A percentile compares a stretch with the other conserved stretches of the same genome.
phyloP scores from a whole-genome alignment of 768 basidiomycete species.

The Roridomyces roridus region DNA sequence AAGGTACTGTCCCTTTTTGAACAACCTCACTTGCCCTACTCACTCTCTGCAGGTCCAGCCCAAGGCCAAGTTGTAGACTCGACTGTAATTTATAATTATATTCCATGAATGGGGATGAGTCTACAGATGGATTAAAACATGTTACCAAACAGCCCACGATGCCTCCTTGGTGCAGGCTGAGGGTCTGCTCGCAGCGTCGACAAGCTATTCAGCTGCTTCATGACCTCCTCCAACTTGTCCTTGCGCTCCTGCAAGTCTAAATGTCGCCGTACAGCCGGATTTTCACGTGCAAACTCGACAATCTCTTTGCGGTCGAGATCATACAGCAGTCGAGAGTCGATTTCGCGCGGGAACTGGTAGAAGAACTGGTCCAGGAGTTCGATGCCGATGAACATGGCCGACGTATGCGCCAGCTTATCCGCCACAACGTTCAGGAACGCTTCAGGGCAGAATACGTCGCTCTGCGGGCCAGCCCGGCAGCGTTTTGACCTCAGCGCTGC shows the following conservation, averaged over 20 bases:
- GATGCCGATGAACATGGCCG: constrained; percentile 98
- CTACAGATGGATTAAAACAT: constrained; percentile 57
- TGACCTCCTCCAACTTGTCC: constrained; percentile 97
- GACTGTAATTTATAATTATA: neutral
- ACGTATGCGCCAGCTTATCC: constrained; percentile 94
- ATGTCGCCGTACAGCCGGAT: constrained; percentile 85
- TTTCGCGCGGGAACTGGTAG: constrained; percentile 99
- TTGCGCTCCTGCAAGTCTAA: constrained; percentile 96
- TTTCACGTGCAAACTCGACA: constrained; percentile 91
- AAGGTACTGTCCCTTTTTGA: constrained; percentile 53
- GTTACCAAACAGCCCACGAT: constrained; percentile 79
- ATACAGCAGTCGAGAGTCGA: constrained; percentile 91
- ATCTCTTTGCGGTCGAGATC: constrained; percentile 93
- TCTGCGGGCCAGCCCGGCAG: constrained; percentile 87
- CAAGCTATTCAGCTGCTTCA: constrained; percentile 93
- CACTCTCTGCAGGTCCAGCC: constrained; percentile 43
- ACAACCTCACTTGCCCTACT: neutral
- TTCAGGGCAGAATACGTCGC: constrained; percentile 92
- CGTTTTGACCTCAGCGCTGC: constrained; percentile 88
- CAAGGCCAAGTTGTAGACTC: constrained; percentile 52
- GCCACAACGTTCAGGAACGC: constrained; percentile 96
- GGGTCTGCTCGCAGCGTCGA: constrained; percentile 88
- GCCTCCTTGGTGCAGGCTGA: constrained; percentile 73
- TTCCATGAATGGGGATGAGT: constrained; percentile 15
- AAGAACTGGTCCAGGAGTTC: constrained; percentile 98